Base-by-base conservation (phyloP, 2,329 filamentous ascomycete genomes). In the Cadophora gregata region DNA sequence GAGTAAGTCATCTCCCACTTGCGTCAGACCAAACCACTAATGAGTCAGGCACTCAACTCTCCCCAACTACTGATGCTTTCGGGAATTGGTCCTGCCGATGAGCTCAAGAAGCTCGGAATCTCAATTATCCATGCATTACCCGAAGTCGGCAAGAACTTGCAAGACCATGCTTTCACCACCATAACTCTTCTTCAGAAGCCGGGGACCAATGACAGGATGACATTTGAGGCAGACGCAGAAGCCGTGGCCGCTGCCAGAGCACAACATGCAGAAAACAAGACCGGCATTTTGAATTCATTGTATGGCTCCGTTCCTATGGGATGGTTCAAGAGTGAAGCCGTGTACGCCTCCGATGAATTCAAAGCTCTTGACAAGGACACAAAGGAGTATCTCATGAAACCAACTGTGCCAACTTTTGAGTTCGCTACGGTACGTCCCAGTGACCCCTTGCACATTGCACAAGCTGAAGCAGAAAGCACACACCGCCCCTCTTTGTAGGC, bases 121-220 rank as follows among this genome's bases (percentile, higher is more conserved):
- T 76, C 80, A 1, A 78, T 88, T 3, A 70, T 89, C 36, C 86
- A 67, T 2, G 81, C 90, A 71, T 80, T 88, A 1, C 87, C 87
- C 0, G 87, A 90, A 12, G 87, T 91, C n/a, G 89, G 88, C 48
- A 81, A 80, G 53, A 89, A 90, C 75, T 74, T 9, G 80, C 79
- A 56, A 81, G 84, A 69, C 76, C 70, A 72, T 3, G 60, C 64
- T 38, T 73, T 72, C 53, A 65, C 68, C n/a, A 72, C 66, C 10
- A 70, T 81, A 0, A 78, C 78, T 3, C 79, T 81, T 64, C 77
- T 77, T 3, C 79, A 81, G 12, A 79, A 78, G 1, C 77, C 80
- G 2, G 77, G 77, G 4, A 80, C 76, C 59, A 82, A 81, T 3
- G 78, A 80, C 19, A 81, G 83, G 0, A 78, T 79, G 2, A 70